Base-by-base conservation (phyloP, 768 basidiomycete species). In the Botryobasidium botryosum region DNA sequence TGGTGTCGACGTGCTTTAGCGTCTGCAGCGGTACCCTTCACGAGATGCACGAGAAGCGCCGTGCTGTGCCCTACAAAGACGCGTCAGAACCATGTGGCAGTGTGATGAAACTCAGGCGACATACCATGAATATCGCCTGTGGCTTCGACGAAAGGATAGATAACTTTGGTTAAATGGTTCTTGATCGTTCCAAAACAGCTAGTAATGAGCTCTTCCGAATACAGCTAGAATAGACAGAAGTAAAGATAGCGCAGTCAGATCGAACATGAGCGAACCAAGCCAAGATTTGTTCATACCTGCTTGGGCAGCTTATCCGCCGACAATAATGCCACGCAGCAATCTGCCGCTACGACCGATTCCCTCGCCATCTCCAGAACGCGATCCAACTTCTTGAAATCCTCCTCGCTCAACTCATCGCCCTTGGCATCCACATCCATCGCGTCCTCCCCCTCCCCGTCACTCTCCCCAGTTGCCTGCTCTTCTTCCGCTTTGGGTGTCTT, bases 131-230 rank as follows among this genome's bases (percentile, higher is more conserved):
- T 17, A 17, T 53, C 44, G 4, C 55, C 45, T 4, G 58, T 43
- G 0, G 76, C 77, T 55, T 91, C 87, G 4, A 91, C 74, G 51
- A 90, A 84, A 0, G 85, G 88, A 55, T 85, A 91, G 10, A 96
- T 67, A 37, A 85, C 68, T 55, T 74, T 74, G 1, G 74, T 74
- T 25, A 94, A 71, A 46, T 79, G 78, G 50, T 79, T 81, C 57
- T 91, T 90, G 50, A 88, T 69, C 0, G 78, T 67, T 35, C 62
- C 66, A 15, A 96, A 66, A 61, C 88, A 86, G 0, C 71, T 65
- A 0, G 77, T 77, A 50, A 99, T 85, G 8, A 90, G 68, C 57
- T 99, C 94, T 58, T 96, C 88, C 0, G 92, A 94, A 59, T 92
- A 92, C 6, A 96, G 64, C 82, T 91, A 55, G 5, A 27, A 10